Evolutionary conservation across 352 stramenopile species (phyloP), one percentile per base, ranked within the genome.

Genomic region (Globisporangium heterothallicum): DNA sequence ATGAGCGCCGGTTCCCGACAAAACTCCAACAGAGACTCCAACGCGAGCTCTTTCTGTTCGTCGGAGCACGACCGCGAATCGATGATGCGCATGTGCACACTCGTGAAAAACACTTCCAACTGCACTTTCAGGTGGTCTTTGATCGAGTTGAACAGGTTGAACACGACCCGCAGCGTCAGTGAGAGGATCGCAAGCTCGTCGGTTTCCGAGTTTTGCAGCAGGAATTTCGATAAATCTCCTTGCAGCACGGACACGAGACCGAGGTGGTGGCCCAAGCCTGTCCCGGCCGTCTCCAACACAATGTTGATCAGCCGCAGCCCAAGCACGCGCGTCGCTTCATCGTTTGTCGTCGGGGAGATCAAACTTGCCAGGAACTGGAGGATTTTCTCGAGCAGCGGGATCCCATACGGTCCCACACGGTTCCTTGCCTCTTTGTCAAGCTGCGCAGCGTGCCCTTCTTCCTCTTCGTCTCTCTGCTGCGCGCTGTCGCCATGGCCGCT

Each of bases 81-180:
- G 78, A 90, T 87, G 38, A 98, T 96, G 29, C 94, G 77, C 69
- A 99, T 88, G 72, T 99, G 96, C 19, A 99, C 94, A 44, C 81
- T 97, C 16, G 92, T 98, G 58, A 99, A 94, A 61, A 99, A 99
- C 0, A 99, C 94, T 70, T 99, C 97, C 34, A 99, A 81, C 61
- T 99, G 97, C 18, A 99, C 91, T 53, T 99, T 99, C 6, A 99
- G 63, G 56, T 99, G 93, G 63, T 98, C 92, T 61, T 98, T 98
- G 69, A 99, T 98, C 45, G 89, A 97, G 63, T 98, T 98, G 72
- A 99, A 99, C 12, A 99, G 77, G 65, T 99, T 99, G 58, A 99
- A 99, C 53, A 99, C 96, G 10, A 99, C 96, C 29, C 97, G 84
- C 32, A 99, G 75, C 34, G 93, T 98, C 14, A 91, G 67, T 29